Conservation (phyloP, 2,329 filamentous ascomycete genomes). For the Neophaeococcomyces aloes region DNA sequence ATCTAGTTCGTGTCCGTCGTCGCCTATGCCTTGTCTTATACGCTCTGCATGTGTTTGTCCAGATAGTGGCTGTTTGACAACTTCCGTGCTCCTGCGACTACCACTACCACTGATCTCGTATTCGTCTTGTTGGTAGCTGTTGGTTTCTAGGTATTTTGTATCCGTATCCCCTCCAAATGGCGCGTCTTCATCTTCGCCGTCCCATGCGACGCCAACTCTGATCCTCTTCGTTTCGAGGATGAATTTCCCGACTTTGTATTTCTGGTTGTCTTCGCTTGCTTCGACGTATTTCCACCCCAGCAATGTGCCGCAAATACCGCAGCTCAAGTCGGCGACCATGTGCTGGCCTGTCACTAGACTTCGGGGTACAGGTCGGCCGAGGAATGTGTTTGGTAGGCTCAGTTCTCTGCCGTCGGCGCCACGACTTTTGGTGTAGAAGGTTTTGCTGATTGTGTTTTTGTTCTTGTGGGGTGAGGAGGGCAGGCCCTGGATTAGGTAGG, state of each 20-base stretch:
- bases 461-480: constrained; percentile 12
- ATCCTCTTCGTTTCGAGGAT: constrained; percentile 53
- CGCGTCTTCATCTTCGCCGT: constrained; percentile 26
- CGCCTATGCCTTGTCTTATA: constrained; percentile 8
- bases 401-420: constrained; percentile 7
- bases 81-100: too few species aligned
- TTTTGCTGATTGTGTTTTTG: constrained; percentile 5
- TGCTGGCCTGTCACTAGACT: constrained; percentile 55
- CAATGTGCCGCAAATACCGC: constrained; percentile 44
- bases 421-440: background rate
- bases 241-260: constrained; percentile 58
- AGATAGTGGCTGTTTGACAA: too few species aligned
- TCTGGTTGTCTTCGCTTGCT: constrained; percentile 50
- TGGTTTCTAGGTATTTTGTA: too few species aligned
- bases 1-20: constrained; percentile 34
- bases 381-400: constrained; percentile 48
- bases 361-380: constrained; percentile 45
- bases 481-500: constrained; percentile 45
- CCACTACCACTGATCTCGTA: too few species aligned
- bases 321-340: constrained; percentile 51
- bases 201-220: constrained; percentile 43
- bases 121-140: too few species aligned
- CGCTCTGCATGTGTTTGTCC: background rate
- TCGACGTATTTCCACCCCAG: constrained; percentile 57
- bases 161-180: background rate